Base-by-base conservation (phyloP, 192 early-diverging fungal genomes). In the Coemansia sp. region DNA sequence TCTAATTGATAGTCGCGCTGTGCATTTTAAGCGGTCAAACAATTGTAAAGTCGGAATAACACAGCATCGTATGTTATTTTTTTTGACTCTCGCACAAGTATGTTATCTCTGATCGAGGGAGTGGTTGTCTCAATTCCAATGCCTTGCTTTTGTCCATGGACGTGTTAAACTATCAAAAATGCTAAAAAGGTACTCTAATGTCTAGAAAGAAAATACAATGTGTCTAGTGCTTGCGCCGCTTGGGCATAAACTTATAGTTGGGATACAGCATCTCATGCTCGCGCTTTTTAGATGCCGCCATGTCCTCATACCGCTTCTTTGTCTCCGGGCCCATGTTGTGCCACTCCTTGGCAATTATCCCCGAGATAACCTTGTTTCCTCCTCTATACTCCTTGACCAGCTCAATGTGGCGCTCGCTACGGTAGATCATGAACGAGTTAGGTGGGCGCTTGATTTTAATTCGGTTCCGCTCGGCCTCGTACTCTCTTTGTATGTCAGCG, bases 401-500 rank as follows among this genome's bases (percentile, higher is more conserved):
- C 53, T 80, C 76, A 18, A 64, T 80, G 46, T 80, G 76, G 5
- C 67, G 76, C 18, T 64, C 42, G 53, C 76, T 73, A 21, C 76
- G 66, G 37, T 74, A 80, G 18, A 80, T 66, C 63, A 80, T 80
- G 58, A 80, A 80, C 48, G 76, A 67, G 44, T 80, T 80, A 17
- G 76, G 76, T 40, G 76, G 76, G 6, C 76, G 58, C 61, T 80
- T 80, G 53, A 80, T 80, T 32, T 63, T 73, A 24, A 80, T 80
- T 32, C 58, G 60, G 11, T 64, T 72, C 14, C 63, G 58, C 52
- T 79, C 76, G 4, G 61, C 62, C 22, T 68, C 66, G 32, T 60
- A 26, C 33, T 66, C 37, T 14, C 36, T 34, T 43, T 39, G 27
- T n/a, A n/a, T 5, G 12, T 48, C 64, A 12, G 52, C 52, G 34